phyloP scores from a whole-genome alignment of 108 stramenopile genomes.

The Seminavis robusta region DNA sequence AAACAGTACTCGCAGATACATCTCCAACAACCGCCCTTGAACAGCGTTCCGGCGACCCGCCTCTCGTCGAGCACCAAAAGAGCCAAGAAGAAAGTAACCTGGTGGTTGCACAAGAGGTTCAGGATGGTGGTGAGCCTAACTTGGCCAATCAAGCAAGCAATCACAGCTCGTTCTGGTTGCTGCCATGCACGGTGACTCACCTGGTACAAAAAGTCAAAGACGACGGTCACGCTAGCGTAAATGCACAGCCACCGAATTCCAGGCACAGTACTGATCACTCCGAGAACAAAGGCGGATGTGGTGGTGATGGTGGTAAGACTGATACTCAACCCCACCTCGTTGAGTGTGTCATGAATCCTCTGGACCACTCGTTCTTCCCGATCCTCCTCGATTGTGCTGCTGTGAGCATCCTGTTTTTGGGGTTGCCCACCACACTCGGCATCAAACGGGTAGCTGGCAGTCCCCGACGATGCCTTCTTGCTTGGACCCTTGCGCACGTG shows the following conservation, averaged over 20 bases:
- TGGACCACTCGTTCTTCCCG: too few species aligned
- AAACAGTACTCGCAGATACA: too few species aligned
- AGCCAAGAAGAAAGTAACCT: conserved; percentile 21
- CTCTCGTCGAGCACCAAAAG: conserved; percentile 10
- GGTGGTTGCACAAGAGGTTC: too few species aligned
- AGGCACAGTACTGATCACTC: conserved; percentile 21
- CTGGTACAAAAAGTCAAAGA: conserved; percentile 42
- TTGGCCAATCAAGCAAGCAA: too few species aligned
- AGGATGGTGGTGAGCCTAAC: too few species aligned
- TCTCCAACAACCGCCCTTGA: too few species aligned
- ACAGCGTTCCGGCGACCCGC: conserved; percentile 4
- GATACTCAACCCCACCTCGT: conserved; percentile 5
- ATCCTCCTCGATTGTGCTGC: too few species aligned
- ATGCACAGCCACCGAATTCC: conserved; percentile 30
- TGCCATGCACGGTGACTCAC: too few species aligned
- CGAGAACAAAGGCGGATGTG: conserved; percentile 30
- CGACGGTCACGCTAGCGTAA: conserved; percentile 24
- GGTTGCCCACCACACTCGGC: not conserved
- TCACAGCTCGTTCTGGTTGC: too few species aligned
- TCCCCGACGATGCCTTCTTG: too few species aligned
- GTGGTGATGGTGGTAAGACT: conserved; percentile 33
- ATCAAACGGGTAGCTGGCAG: too few species aligned
- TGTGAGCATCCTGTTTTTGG: not conserved
- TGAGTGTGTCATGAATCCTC: conserved; percentile 9
- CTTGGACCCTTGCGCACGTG: too few species aligned